Percentiles rank a stretch among this genome's conserved stretches.
Evolutionary conservation across 805 yeast genomes (phyloP).

Genomic region (Saccharomycopsis lassenensis): DNA sequence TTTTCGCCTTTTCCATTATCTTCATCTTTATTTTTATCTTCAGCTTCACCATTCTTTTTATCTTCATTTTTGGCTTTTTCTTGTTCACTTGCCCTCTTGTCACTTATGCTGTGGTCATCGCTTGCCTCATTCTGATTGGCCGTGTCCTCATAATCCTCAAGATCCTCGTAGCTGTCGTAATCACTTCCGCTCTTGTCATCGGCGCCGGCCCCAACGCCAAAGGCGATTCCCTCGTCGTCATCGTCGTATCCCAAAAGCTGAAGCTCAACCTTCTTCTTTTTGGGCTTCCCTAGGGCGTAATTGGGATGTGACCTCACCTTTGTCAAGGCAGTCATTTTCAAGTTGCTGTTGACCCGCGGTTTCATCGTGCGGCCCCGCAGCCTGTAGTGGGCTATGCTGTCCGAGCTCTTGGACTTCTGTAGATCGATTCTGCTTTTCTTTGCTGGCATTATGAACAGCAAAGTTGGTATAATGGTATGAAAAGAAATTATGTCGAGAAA

Average conservation of each 20-base stretch:
- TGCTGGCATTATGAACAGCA: neutral
- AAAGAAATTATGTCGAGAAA: no score
- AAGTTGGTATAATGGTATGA: no score
- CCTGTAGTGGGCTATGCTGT: constrained; percentile 2
- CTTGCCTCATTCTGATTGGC: no score
- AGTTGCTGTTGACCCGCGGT: neutral
- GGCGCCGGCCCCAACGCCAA: neutral
- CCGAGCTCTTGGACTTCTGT: constrained; percentile 10
- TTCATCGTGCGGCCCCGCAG: constrained; percentile 9
- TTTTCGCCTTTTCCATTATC: no score
- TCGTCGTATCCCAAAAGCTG: constrained; percentile 9
- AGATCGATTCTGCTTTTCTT: constrained; percentile 6
- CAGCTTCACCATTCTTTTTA: no score
- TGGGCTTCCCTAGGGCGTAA: neutral
- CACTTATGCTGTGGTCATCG: no score
- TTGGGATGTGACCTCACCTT: constrained; percentile 12
- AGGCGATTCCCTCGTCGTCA: constrained; percentile 4
- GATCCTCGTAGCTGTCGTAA: constrained; percentile 1
- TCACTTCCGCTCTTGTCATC: neutral
- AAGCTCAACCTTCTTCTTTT: constrained; percentile 8
- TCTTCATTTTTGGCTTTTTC: no score
- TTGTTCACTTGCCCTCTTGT: no score
- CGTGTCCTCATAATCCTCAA: constrained; percentile 7
- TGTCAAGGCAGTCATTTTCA: constrained; percentile 11
- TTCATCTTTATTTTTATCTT: neutral